Conservation (phyloP, 768 basidiomycete species). For the Dioszegia aurantiaca region DNA sequence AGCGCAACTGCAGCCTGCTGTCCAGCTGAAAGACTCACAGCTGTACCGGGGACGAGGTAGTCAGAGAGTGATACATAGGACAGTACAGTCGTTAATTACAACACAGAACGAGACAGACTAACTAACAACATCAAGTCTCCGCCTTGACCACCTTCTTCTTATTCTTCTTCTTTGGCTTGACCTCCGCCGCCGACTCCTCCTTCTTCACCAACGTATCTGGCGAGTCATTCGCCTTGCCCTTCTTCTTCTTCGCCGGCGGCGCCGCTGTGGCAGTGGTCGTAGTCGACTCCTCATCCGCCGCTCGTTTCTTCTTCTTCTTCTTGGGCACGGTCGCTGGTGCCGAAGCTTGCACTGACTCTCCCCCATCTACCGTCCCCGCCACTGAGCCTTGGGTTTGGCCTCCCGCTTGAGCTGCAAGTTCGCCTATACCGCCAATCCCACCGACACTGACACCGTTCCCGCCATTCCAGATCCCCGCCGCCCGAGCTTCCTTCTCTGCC, state of each 20-base stretch:
- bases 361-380: constrained; percentile 32
- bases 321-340: constrained; percentile 19
- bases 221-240: constrained; percentile 13
- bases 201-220: constrained; percentile 2
- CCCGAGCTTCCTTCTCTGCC: constrained; percentile 6
- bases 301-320: constrained; percentile 30
- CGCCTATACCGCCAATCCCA: constrained; percentile 8
- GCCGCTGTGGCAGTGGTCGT: neutral
- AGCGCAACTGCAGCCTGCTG: too few species aligned
- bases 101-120: too few species aligned
- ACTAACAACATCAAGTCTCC: too few species aligned
- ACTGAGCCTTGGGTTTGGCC: neutral
- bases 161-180: constrained; percentile 25
- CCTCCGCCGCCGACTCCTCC: constrained; percentile 15
- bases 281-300: constrained; percentile 3
- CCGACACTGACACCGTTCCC: neutral
- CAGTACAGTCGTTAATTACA: too few species aligned
- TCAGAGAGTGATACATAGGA: too few species aligned
- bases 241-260: constrained; percentile 19
- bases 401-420: constrained; percentile 13
- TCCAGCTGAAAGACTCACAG: too few species aligned
- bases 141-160: constrained; percentile 10
- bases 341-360: constrained; percentile 21
- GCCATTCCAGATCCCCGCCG: constrained; percentile 16
- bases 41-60: too few species aligned